These are phyloP conservation scores for Leptomonas seymouri DNA, from an alignment of 208 protist genomes.

Conservation along the genomic window DNA sequence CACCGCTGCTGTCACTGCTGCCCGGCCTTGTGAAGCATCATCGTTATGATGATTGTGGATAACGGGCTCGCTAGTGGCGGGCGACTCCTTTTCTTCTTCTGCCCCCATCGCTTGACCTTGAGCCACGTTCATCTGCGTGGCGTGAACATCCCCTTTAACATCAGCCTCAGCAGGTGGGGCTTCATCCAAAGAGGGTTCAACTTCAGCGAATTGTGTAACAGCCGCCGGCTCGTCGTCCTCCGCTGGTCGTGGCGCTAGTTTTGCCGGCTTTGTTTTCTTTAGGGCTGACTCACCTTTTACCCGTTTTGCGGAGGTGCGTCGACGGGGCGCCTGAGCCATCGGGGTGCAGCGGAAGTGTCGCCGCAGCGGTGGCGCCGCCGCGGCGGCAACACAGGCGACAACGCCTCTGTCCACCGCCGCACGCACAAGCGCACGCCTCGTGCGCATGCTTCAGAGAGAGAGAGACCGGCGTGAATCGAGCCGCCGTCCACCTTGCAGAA, in stretches of 20 bases:
- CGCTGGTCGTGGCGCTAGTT: not conserved
- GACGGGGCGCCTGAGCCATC: constrained; percentile 14
- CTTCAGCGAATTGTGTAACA: not conserved
- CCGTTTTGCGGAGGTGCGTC: constrained; percentile 3
- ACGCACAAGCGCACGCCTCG: constrained; percentile 13
- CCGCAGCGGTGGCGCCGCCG: not conserved
- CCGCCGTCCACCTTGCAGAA: too few species aligned
- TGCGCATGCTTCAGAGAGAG: constrained; percentile 9
- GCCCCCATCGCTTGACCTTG: too few species aligned
- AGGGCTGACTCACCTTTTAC: not conserved
- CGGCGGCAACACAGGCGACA: not conserved
- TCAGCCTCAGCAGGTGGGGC: too few species aligned
- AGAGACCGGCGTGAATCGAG: too few species aligned
- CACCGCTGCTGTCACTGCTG: not conserved
- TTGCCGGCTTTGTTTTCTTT: not conserved
- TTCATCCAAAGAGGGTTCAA: too few species aligned
- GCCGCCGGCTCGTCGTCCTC: not conserved
- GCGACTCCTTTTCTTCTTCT: too few species aligned
- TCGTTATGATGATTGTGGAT: not conserved
- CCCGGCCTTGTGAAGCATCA: not conserved
- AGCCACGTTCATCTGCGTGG: too few species aligned
- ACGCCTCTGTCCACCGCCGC: not conserved
- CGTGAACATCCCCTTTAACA: too few species aligned
- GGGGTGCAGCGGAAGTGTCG: not conserved
- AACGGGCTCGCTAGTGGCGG: too few species aligned